phyloP scores from a whole-genome alignment of 441 rosid species.

The Manihot esculenta region DNA sequence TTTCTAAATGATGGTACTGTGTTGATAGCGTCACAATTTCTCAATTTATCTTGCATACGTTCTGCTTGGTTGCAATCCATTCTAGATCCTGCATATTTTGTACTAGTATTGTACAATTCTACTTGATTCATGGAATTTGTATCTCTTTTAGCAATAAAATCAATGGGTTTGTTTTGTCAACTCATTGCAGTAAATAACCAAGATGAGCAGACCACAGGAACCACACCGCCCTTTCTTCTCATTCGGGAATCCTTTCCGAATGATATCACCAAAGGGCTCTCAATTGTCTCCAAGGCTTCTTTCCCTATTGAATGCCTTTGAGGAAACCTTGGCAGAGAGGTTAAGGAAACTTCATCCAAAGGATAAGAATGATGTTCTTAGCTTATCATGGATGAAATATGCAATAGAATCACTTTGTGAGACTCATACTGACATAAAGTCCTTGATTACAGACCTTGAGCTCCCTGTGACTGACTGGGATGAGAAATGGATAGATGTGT shows the following conservation, averaged over 20 bases:
- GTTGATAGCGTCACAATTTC: neutral
- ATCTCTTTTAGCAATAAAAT: neutral
- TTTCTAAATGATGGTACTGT: neutral
- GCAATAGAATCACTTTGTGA: conserved; percentile 76
- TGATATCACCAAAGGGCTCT: conserved; percentile 65
- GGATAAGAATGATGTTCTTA: conserved; percentile 54
- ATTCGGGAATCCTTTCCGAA: conserved; percentile 82
- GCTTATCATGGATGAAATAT: conserved; percentile 74
- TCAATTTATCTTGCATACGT: too few relatives aligned
- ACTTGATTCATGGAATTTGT: neutral
- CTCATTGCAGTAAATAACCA: conserved; percentile 37
- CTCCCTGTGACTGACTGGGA: conserved; percentile 93
- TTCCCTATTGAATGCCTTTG: conserved; percentile 56
- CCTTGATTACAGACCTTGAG: conserved; percentile 68
- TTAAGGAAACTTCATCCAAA: conserved; percentile 60
- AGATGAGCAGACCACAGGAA: conserved; percentile 79
- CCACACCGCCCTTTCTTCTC: conserved; percentile 73
- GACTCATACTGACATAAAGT: conserved; percentile 59
- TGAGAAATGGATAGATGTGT: conserved; percentile 89
- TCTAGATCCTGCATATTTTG: neutral
- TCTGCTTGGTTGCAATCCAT: too few relatives aligned
- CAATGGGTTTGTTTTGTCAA: too few relatives aligned
- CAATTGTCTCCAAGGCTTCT: conserved; percentile 51
- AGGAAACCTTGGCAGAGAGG: conserved; percentile 58
- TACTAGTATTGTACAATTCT: neutral